Base-by-base conservation (phyloP, 2,329 filamentous ascomycete genomes). In the Neonectria sp. region DNA sequence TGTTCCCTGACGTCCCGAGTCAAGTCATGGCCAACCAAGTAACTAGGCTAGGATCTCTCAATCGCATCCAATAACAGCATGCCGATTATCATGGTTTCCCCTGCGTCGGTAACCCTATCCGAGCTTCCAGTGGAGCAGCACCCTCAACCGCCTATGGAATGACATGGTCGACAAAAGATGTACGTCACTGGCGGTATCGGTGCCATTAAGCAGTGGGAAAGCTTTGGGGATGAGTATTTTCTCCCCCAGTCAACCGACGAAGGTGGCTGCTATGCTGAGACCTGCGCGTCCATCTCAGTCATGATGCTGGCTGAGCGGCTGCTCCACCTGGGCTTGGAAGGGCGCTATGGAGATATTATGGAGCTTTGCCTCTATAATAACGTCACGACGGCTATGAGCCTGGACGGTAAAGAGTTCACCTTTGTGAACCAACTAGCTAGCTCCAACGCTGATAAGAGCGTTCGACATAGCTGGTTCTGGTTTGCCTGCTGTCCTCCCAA, bases 181-280 rank as follows among this genome's bases (percentile, higher is more conserved):
- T 91, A 89, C 64, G 73, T 90, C n/a, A 91, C 89, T 0, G 89
- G 89, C 1, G 89, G 88, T 1, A 86, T 91, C 56, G 89, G 89
- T 1, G 85, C 82, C 0, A 70, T 75, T 9, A 70, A 48, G 8
- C 81, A 87, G 5, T 73, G 66, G 66, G 70, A 73, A 31, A 70
- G 68, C 0, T 70, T 74, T 11, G 63, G 68, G 0, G 55, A 66
- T 9, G 64, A 70, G 12, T 62, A 74, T 24, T 73, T 71, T 15
- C 68, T 91, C 6, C 88, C 88, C 1, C 87, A 89, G 49, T 82
- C 85, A 2, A 86, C 86, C 0, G 89, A 90, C 66, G 88, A 90
- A 66, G 88, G 89, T 5, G 89, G 88, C 3, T 90, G 89, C 72
- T 91, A 90, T 75, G 83, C 87, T 2, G 89, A 91, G 76, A 91